phyloP scores from a whole-genome alignment of 306 rosid genomes.

The Cicer cuneatum region DNA sequence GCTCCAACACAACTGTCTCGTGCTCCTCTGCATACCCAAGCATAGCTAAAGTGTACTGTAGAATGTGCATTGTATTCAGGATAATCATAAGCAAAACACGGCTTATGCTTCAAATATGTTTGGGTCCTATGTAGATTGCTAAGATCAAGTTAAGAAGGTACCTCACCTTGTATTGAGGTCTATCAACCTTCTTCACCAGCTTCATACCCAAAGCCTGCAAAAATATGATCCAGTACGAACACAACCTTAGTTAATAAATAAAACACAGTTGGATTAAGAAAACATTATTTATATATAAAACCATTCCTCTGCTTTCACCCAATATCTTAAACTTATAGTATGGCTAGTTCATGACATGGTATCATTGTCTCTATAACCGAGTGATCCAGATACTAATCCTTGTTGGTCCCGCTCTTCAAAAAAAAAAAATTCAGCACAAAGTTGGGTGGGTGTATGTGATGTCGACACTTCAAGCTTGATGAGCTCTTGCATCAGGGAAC shows the following conservation, averaged over 20 bases:
- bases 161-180: constrained; percentile 83
- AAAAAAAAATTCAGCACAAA: neutral
- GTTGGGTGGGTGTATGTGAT: neutral
- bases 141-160: constrained; percentile 18
- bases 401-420: neutral
- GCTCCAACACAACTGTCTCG: constrained; percentile 84
- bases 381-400: neutral
- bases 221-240: constrained; percentile 41
- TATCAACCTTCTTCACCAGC: constrained; percentile 73
- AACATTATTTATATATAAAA: constrained; percentile 1
- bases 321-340: constrained; percentile 1
- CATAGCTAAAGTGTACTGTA: constrained; percentile 83
- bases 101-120: constrained; percentile 1
- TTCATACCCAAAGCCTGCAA: constrained; percentile 85
- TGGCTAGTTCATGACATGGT: neutral
- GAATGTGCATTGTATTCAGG: constrained; percentile 39
- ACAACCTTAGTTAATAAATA: constrained; percentile 16
- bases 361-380: neutral
- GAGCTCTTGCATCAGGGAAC: neutral
- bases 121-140: constrained; percentile 5
- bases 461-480: neutral
- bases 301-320: constrained; percentile 1
- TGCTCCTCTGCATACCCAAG: constrained; percentile 88
- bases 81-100: constrained; percentile 10
- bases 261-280: constrained; percentile 30